Evolutionary conservation across 495 filamentous ascomycete species (phyloP), one percentile per base, ranked within the genome.

Genomic region (Astrothelium subdiscretum): DNA sequence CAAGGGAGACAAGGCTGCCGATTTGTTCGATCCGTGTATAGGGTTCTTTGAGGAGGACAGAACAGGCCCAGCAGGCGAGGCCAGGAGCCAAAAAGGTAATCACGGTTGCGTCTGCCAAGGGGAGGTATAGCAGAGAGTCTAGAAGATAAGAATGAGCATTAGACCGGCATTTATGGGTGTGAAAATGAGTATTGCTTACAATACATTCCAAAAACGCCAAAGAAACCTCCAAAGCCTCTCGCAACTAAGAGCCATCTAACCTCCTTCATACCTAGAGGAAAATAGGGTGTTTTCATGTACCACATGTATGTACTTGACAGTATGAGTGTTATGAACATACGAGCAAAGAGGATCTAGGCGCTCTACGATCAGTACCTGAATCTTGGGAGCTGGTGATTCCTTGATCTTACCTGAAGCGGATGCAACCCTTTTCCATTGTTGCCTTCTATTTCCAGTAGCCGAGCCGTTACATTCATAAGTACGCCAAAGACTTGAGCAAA

Each of bases 81-180:
- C 85, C 85, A 0, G 94, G 94, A 0, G 88, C 83, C 0, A 97
- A 81, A 69, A 97, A 97, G 51, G 90, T 95, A 51, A 97, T 85
- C 0, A 97, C 94, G 0, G 90, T 95, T 12, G 94, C 92, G 67
- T 97, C 92, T 4, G 90, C 87, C 0, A 97, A 79, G 1, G 91
- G 88, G 2, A 97, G 84, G 69, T 96, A 96, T 64, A 87, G 81
- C 5, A 96, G 84, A 1, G 89, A 92, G 68, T 89, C 85, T 85
- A 42, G 27, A 59, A 51, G 26, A 20, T 32, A 38, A 12, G 5
- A 57, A 22, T 54, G 32, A 59, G 32, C 31, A 35, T 20, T 26
- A 22, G 32, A 22, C 32, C 32, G 13, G 18, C 11, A 27, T 31
- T 48, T 5, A 26, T 32, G 10, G 1, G 10, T 32, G 2, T 12